Base-by-base conservation (phyloP, 2,329 filamentous ascomycete genomes). In the Paracamarosporium sp. region DNA sequence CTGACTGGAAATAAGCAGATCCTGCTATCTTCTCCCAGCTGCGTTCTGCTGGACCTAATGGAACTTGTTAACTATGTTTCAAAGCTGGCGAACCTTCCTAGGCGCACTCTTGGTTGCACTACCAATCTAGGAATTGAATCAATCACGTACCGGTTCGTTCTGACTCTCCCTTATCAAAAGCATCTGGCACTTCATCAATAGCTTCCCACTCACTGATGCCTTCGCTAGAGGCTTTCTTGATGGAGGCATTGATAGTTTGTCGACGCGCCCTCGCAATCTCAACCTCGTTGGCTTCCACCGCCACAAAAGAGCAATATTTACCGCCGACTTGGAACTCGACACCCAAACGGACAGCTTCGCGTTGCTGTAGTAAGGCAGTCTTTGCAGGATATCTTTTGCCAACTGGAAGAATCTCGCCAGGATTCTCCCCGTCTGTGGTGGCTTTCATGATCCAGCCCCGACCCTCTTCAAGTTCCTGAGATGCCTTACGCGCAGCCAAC, bases 271-370 rank as follows among this genome's bases (percentile, higher is more conserved):
- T 55, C 11, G 54, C 58, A 22, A 67, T 66, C n/a, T 62, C 57
- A 8, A 33, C 62, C 20, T 63, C 59, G 17, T 79, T 74, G 5
- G 80, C 75, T 60, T 87, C 79, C 2, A 90, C 80, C 1, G 90
- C 90, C 2, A 92, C 85, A 61, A 91, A 92, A 0, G 88, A 90
- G 65, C 86, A 89, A 82, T 85, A 89, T 67, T 87, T 89, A 1
- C 87, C 84, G 3, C 82, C 85, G 12, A 92, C 83, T 64, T 90
- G 87, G 66, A 85, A 90, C 54, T 81, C 78, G 15, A 86, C 81
- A 0, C 89, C 88, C 0, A 92, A 79, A 0, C 84, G 78, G 1
- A 91, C 86, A n/a, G 83, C 87, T 67, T 91, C 88, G 2, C 82
- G 81, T 68, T 87, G 81, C 0, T 86, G 82, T 57, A 91, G 79